A percentile compares a stretch with the other conserved stretches of the same genome.
Evolutionary conservation across 768 basidiomycete genomes (phyloP).

Genomic region (Cytidiella melzeri): DNA sequence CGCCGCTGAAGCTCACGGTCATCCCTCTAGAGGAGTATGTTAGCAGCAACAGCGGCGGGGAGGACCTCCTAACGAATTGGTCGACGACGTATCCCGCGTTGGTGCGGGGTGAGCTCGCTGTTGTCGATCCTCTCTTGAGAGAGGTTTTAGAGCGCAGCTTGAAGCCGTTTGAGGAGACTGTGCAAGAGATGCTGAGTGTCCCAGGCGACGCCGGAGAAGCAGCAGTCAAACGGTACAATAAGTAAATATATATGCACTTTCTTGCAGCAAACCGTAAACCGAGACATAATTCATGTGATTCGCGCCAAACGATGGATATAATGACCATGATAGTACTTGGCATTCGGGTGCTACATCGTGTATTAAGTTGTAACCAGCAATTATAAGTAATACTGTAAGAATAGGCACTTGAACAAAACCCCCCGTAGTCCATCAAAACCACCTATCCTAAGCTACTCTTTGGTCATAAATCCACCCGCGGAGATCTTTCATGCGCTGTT

Average conservation of each 20-base stretch:
- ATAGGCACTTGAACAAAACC: no score
- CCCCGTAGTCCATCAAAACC: no score
- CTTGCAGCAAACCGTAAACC: no score
- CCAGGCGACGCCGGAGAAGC: slow-evolving; percentile 3
- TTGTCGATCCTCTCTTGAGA: slow-evolving; percentile 23
- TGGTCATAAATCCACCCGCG: neutral
- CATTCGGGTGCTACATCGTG: no score
- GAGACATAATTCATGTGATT: no score
- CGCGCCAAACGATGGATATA: no score
- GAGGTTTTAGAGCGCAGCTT: slow-evolving; percentile 24
- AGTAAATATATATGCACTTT: no score
- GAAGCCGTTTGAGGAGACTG: slow-evolving; percentile 21
- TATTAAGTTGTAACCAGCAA: no score
- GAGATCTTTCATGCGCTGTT: neutral
- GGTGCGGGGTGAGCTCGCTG: slow-evolving; percentile 24
- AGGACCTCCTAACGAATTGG: slow-evolving; percentile 24
- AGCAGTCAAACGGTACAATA: slow-evolving; percentile 7
- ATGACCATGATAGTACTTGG: no score
- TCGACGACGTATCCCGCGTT: slow-evolving; percentile 26
- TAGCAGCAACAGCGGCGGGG: slow-evolving; percentile 17
- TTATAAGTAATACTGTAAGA: no score
- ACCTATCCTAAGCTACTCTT: no score
- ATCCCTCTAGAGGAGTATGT: slow-evolving; percentile 24
- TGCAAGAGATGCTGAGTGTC: slow-evolving; percentile 17
- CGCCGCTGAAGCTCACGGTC: slow-evolving; percentile 18